A percentile compares a stretch with the other conserved stretches of the same genome.
phyloP scores from a whole-genome alignment of 345 rosid species.

The Theobroma cacao region DNA sequence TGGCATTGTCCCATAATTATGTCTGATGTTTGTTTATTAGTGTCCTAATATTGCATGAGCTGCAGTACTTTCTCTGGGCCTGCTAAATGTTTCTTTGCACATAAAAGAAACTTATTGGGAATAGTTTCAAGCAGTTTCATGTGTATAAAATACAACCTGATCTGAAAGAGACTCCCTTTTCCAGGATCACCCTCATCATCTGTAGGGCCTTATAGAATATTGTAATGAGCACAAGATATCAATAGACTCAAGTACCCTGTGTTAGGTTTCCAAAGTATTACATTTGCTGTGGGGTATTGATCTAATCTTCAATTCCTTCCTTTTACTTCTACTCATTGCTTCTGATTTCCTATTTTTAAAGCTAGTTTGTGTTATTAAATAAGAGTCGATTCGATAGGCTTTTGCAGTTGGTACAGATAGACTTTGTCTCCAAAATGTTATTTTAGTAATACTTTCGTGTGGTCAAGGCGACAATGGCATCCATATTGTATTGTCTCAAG shows the following conservation, averaged over 20 bases:
- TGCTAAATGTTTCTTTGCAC: conserved; percentile 6
- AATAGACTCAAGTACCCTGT: conserved; percentile 23
- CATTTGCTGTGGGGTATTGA: conserved; percentile 9
- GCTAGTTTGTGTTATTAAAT: conserved; percentile 17
- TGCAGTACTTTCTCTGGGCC: conserved; percentile 14
- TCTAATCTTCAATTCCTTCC: conserved; percentile 5
- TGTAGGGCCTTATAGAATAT: conserved; percentile 29
- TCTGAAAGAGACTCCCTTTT: conserved; percentile 35
- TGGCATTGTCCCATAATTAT: not conserved
- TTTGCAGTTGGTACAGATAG: conserved; percentile 34
- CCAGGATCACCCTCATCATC: conserved; percentile 25
- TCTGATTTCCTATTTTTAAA: conserved; percentile 29
- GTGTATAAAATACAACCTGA: conserved; percentile 19
- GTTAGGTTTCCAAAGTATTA: conserved; percentile 29
- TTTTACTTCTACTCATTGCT: conserved; percentile 17
- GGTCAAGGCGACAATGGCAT: conserved; percentile 9
- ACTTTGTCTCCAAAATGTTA: conserved; percentile 21
- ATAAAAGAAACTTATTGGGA: conserved; percentile 26
- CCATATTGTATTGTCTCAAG: conserved; percentile 19
- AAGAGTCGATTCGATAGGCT: conserved; percentile 16
- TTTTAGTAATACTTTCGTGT: conserved; percentile 22
- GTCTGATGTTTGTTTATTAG: conserved; percentile 15
- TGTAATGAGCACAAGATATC: conserved; percentile 24
- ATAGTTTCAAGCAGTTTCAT: conserved; percentile 29
- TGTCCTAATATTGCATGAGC: conserved; percentile 25